Evolutionary conservation across 2,329 filamentous ascomycete species (phyloP), one percentile per base, ranked within the genome.

Genomic region (Fusarium sp.): DNA sequence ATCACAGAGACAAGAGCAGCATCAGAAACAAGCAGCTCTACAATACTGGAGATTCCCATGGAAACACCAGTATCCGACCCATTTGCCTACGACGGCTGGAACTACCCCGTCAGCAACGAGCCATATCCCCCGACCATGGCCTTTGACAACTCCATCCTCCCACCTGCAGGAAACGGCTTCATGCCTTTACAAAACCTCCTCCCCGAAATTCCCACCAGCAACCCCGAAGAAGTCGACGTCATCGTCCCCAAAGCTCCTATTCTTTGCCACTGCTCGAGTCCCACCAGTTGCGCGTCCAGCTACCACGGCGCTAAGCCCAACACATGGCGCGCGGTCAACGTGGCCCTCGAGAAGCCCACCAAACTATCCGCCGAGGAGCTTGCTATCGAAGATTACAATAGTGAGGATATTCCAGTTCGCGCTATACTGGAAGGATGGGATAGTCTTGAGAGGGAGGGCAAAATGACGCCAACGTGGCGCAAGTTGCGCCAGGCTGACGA

Each of bases 371-470:
- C 49, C 1, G 58, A 65, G 1, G 74, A 77, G 13, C 15, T 68
- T 0, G 49, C 57, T 3, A n/a, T 67, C 2, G 69, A 71, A 19
- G 73, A 76, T 17, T 60, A 59, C 3, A 59, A 62, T 7, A 67
- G 68, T 8, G 67, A 77, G 28, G 75, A 77, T 24, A 67, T 69
- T 1, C 70, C 75, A 1, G 43, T 77, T 2, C 61, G 75, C 11
- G 76, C 65, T 2, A 3, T 77, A 0, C 3, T 77, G 0, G 71
- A 77, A 21, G 76, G 76, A 5, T 77, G 76, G 76, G 67, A 76
- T 19, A 73, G 63, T n/a, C 59, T 76, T 5, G 74, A 77, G 11
- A 54, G 39, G n/a, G 60, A 65, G 1, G 71, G 75, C 1, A 72
- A 67, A 21, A 64, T 77, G 70, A 74, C 75, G 3, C 51, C 57